These are phyloP conservation scores for Penicillium paxilli DNA, from an alignment of 495 filamentous ascomycete genomes.

Conservation along the genomic window DNA sequence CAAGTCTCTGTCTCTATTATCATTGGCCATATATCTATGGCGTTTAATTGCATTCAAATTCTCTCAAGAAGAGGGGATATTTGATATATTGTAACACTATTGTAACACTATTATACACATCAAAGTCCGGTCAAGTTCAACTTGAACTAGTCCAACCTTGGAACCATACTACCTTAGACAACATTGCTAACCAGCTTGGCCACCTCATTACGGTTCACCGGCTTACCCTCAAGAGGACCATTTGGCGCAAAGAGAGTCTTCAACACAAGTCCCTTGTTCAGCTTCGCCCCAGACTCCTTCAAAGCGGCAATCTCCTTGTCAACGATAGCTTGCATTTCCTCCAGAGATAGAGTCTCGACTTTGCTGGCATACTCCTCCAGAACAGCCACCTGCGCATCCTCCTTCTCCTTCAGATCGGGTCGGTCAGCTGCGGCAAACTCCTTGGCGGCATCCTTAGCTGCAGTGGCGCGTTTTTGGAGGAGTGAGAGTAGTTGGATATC, in stretches of 20 bases:
- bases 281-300: slow-evolving; percentile 41
- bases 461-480: slow-evolving; percentile 54
- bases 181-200: slow-evolving; percentile 47
- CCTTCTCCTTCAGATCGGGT: slow-evolving; percentile 57
- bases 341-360: slow-evolving; percentile 48
- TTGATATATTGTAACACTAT: slow-evolving; percentile 10
- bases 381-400: slow-evolving; percentile 54
- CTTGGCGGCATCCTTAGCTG: slow-evolving; percentile 47
- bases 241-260: slow-evolving; percentile 48
- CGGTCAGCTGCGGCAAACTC: slow-evolving; percentile 54
- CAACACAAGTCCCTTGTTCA: slow-evolving; percentile 46
- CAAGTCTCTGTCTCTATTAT: too few species aligned
- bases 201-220: slow-evolving; percentile 51
- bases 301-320: slow-evolving; percentile 41
- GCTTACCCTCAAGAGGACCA: slow-evolving; percentile 52
- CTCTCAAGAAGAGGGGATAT: neutral
- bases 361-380: slow-evolving; percentile 58
- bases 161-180: too few species aligned
- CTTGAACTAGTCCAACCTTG: too few species aligned
- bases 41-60: neutral
- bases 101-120: slow-evolving; percentile 22
- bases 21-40: too few species aligned
- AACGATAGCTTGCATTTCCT: slow-evolving; percentile 51
- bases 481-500: slow-evolving; percentile 60
- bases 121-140: slow-evolving; percentile 5